A percentile compares a stretch with the other conserved stretches of the same genome.
Conservation (phyloP, 768 basidiomycete genomes). For the Neoboletus magnificus region DNA sequence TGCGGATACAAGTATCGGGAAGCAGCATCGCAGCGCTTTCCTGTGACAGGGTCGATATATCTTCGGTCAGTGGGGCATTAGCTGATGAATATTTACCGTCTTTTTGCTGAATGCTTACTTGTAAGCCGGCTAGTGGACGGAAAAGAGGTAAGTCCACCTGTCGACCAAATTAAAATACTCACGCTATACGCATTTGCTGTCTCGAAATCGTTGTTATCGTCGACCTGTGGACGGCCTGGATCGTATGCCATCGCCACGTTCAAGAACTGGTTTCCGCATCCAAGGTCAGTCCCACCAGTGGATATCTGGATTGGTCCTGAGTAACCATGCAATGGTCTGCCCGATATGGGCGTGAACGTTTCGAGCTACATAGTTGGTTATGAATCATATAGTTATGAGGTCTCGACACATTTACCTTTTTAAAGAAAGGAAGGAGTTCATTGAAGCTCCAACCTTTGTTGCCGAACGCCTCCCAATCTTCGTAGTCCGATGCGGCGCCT, state of each 20-base stretch:
- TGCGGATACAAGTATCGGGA: conserved; percentile 39
- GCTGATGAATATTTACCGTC: rapidly evolving
- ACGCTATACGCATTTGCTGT: conserved; percentile 25
- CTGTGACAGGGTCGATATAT: conserved; percentile 47
- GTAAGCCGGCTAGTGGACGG: conserved; percentile 9
- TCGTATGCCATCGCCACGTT: conserved; percentile 46
- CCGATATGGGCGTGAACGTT: conserved; percentile 30
- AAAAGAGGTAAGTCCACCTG: neutral
- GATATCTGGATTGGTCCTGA: conserved; percentile 32
- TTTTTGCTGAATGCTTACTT: conserved; percentile 10
- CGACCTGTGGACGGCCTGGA: conserved; percentile 38
- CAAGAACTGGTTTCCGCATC: conserved; percentile 42
- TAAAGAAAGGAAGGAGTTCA: conserved; percentile 54
- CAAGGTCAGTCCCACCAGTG: neutral
- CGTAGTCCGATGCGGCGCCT: conserved; percentile 59
- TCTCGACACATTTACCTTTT: conserved; percentile 41
- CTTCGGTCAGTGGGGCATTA: conserved; percentile 29
- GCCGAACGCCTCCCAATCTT: conserved; percentile 51
- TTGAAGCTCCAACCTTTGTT: conserved; percentile 63
- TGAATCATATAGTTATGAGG: conserved; percentile 22
- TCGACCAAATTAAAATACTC: conserved; percentile 2
- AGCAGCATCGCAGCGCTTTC: conserved; percentile 30
- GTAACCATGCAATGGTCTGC: conserved; percentile 38
- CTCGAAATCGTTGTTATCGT: conserved; percentile 49
- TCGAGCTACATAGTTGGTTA: conserved; percentile 44